These are phyloP conservation scores for Boletus sensibilis DNA, from an alignment of 768 basidiomycete species.

Conservation along the genomic window DNA sequence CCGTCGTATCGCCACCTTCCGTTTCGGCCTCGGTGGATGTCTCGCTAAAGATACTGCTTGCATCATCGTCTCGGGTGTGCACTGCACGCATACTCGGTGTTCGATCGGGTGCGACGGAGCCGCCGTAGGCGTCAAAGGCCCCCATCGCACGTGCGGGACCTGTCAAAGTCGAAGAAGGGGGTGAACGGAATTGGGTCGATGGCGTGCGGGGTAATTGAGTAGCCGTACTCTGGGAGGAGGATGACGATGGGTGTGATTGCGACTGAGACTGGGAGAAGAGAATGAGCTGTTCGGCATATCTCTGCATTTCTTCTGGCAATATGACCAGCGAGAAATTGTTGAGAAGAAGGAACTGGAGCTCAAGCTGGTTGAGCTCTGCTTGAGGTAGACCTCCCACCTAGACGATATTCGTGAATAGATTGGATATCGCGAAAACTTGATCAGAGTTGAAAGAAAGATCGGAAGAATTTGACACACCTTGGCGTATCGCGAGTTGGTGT, in stretches of 20 bases:
- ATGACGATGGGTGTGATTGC: conserved; percentile 29
- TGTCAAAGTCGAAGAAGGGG: conserved; percentile 16
- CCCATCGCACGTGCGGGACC: conserved; percentile 51
- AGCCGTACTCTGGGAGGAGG: conserved; percentile 24
- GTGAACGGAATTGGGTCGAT: conserved; percentile 20
- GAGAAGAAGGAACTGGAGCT: conserved; percentile 93
- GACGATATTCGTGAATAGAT: conserved; percentile 1
- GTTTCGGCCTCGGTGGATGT: conserved; percentile 49
- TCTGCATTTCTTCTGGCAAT: conserved; percentile 87
- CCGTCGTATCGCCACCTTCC: conserved; percentile 61
- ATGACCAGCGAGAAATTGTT: conserved; percentile 95
- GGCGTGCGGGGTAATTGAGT: conserved; percentile 21
- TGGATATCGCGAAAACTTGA: neutral
- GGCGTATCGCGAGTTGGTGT: conserved; percentile 97
- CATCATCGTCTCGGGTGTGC: conserved; percentile 30
- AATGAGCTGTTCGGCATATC: conserved; percentile 89
- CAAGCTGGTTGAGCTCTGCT: conserved; percentile 91
- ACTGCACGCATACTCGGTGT: conserved; percentile 27
- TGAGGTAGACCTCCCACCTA: conserved; percentile 96
- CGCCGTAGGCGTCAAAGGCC: conserved; percentile 53
- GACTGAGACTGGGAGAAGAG: conserved; percentile 57
- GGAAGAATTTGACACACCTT: conserved; percentile 61
- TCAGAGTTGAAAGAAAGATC: neutral
- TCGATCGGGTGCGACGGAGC: conserved; percentile 36
- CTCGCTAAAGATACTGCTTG: conserved; percentile 37